Base-by-base conservation (phyloP, 805 yeast species). In the Hanseniaspora clermontiae region DNA sequence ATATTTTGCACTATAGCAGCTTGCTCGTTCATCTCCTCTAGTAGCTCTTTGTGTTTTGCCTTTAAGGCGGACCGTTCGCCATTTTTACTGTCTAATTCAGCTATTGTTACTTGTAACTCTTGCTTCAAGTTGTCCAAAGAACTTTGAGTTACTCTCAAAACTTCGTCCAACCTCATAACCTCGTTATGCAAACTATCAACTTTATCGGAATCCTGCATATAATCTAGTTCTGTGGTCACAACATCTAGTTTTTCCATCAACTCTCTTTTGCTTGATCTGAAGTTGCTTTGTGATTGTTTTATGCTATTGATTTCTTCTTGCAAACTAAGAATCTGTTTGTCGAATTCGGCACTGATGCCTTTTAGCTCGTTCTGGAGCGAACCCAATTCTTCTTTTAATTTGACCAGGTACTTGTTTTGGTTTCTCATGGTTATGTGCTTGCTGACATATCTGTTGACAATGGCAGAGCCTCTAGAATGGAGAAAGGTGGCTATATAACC, bases 401-500 rank as follows among this genome's bases (percentile, higher is more conserved):
- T 31, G 3, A 7, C 36, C 17, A 53, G 15, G 32, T 53, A 53
- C 20, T 43, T 45, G 37, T 53, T 53, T 40, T 53, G 57, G 20
- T 53, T 53, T 11, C 40, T 46, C 57, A 53, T 53, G 10, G 57
- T 53, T 3, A 53, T 53, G 5, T 38, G 34, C 10, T 47, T 42
- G 5, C 45, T 38, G 20, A 45, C 37, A 10, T 34, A 17, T 53
- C 57, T 53, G 17, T 39, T 19, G 2, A 49, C 49, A 9, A 37
- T 53, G 3, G 43, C 49, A 20, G 49, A 49, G 1, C 77, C 76
- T 15, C 78, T 78, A 32, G 66, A 70, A 0, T 60, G 39, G 43
- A 69, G 69, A 47, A 72, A 63, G 2, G 74, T 63, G 43, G 78
- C 68, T 24, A 72, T 73, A 36, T 75, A 77, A 2, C 85, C 57